These are phyloP conservation scores for Lactarius deliciosus DNA, from an alignment of 768 basidiomycete species.

Conservation along the genomic window DNA sequence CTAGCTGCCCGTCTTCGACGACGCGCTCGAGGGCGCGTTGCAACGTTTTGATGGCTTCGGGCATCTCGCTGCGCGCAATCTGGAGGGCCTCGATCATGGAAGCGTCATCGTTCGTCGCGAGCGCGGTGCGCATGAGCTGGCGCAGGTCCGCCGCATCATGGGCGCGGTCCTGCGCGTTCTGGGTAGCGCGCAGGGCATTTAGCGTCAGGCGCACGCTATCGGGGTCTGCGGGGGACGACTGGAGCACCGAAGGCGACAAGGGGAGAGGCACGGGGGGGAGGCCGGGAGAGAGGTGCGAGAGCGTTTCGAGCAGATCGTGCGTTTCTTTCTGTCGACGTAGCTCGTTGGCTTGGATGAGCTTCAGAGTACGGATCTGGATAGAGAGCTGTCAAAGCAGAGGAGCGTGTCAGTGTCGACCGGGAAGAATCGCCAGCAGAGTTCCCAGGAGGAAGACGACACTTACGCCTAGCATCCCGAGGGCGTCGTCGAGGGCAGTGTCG, in stretches of 20 bases:
- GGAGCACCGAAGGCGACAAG: not conserved
- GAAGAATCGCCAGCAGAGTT: not conserved
- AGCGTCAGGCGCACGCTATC: constrained; percentile 25
- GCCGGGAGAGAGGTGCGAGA: constrained; percentile 28
- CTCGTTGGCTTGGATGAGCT: constrained; percentile 47
- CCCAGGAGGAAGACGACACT: constrained; percentile 25
- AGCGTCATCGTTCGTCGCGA: constrained; percentile 57
- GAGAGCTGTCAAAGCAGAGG: constrained; percentile 38
- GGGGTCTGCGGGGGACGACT: constrained; percentile 29
- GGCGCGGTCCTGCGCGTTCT: constrained; percentile 49
- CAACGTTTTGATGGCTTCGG: constrained; percentile 78
- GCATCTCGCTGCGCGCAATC: constrained; percentile 65
- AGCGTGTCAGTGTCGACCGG: not conserved
- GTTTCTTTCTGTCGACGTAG: constrained; percentile 39
- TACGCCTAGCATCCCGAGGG: constrained; percentile 56
- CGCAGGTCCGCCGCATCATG: constrained; percentile 57
- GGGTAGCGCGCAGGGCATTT: constrained; percentile 36
- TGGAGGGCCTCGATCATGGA: constrained; percentile 64
- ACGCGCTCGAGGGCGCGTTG: constrained; percentile 62
- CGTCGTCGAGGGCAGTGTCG: constrained; percentile 53
- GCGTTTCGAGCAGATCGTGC: constrained; percentile 38
- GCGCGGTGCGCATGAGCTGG: constrained; percentile 55
- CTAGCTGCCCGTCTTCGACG: constrained; percentile 37
- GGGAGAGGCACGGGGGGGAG: constrained; percentile 12
- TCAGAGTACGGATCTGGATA: constrained; percentile 55